Base-by-base conservation (phyloP, 345 rosid species). In the Limnanthes douglasii region DNA sequence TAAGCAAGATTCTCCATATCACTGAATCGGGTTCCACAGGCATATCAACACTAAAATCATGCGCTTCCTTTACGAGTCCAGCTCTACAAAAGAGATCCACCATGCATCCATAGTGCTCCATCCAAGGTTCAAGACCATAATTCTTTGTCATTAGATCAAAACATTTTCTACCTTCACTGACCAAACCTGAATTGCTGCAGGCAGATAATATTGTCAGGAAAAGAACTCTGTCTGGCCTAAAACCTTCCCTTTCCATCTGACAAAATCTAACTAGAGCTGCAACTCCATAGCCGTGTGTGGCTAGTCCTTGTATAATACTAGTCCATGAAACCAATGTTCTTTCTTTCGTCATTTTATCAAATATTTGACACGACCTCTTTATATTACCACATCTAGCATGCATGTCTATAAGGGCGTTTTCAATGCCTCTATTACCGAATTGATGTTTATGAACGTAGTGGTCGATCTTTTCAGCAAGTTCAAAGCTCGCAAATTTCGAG, bases 81-180 rank as follows among this genome's bases (percentile, higher is more conserved):
- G 59, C 66, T 45, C 66, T 53, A 39, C 77, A 56, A 21, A 70
- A 45, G 12, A 70, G 66, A 53, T 70, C 77, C 32, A 69, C 64
- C 72, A 65, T 49, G 45, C 72, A 57, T n/a, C 64, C 64, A 9
- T 62, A 65, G 21, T 69, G 77, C 49, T 61, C 66, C 66, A 53
- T 43, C 41, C 52, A 43, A 11, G 59, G 64, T 46, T 34, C 40
- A 4, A 69, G 17, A 24, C 46, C 38, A 21, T 36, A 65, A 10
- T 45, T 54, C 11, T 27, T 46, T n/a, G 13, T 50, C 69, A 57
- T 65, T 6, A 35, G 41, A 39, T 54, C 8, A 16, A 64, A 69
- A 33, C 54, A 69, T 11, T 34, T 34, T 30, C 27, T 35, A 8
- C 66, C 71, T 27, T 60, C 65, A 2, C 57, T 49, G 8, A 61